Evolutionary conservation across 2,329 filamentous ascomycete species (phyloP).

Genomic region (Xylariomycetidae sp.): DNA sequence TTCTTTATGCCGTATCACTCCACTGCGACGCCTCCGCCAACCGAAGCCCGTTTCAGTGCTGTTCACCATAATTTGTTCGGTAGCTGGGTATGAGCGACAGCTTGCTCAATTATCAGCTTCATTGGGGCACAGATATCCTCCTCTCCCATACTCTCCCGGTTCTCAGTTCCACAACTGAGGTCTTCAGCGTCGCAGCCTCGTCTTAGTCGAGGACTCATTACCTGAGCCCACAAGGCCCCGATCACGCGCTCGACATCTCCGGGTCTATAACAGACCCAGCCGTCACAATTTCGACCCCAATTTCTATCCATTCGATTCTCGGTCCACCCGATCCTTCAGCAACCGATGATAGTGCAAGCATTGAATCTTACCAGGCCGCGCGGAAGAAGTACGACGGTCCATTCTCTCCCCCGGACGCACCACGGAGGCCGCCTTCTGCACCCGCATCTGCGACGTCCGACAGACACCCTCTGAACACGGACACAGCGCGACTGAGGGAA

Average conservation of each 20-base stretch:
- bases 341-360: slow-evolving; percentile 29
- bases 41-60: no score
- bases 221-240: slow-evolving; percentile 8
- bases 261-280: slow-evolving; percentile 35
- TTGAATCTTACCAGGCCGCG: slow-evolving; percentile 24
- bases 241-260: slow-evolving; percentile 14
- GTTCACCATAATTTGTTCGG: no score
- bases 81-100: no score
- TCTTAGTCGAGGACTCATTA: slow-evolving; percentile 8
- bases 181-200: slow-evolving; percentile 9
- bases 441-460: slow-evolving; percentile 18
- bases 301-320: slow-evolving; percentile 46
- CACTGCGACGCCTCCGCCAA: no score
- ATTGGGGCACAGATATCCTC: slow-evolving; percentile 8
- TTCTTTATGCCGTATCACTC: slow-evolving; percentile 19
- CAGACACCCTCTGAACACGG: slow-evolving; percentile 20
- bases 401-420: slow-evolving; percentile 25
- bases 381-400: slow-evolving; percentile 33
- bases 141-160: slow-evolving; percentile 2
- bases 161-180: slow-evolving; percentile 2
- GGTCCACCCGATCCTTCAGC: slow-evolving; percentile 38
- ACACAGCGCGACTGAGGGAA: slow-evolving; percentile 15
- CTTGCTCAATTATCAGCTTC: slow-evolving; percentile 12
- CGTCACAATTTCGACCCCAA: slow-evolving; percentile 45
- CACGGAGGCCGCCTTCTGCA: slow-evolving; percentile 22